These are phyloP conservation scores for Anthostomella pinea DNA, from an alignment of 2,329 filamentous ascomycete species.

Conservation along the genomic window DNA sequence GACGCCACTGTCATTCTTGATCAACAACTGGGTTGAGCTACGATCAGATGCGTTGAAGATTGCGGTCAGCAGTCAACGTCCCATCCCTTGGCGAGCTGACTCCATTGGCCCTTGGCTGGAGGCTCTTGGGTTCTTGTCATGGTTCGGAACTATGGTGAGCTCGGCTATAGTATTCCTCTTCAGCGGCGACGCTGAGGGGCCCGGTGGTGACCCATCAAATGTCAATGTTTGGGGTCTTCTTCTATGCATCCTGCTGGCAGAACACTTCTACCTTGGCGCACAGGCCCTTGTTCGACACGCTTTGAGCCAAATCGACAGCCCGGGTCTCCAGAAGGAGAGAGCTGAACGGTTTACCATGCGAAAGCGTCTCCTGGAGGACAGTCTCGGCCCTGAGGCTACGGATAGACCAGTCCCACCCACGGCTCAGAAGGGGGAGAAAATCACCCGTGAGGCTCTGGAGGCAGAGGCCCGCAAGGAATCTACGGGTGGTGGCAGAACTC, in stretches of 20 bases:
- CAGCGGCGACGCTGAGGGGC: slow-evolving; percentile 63
- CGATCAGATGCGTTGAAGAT: slow-evolving; percentile 95
- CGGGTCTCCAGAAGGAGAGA: slow-evolving; percentile 80
- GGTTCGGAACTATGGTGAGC: slow-evolving; percentile 86
- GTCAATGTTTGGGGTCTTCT: slow-evolving; percentile 81
- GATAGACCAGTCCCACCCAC: slow-evolving; percentile 47
- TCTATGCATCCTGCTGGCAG: slow-evolving; percentile 77
- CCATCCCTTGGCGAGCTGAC: slow-evolving; percentile 85
- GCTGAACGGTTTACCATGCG: slow-evolving; percentile 77
- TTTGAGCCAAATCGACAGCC: slow-evolving; percentile 78
- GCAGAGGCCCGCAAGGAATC: slow-evolving; percentile 57
- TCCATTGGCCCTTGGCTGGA: slow-evolving; percentile 93
- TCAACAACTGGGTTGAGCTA: slow-evolving; percentile 96
- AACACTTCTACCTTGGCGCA: slow-evolving; percentile 83
- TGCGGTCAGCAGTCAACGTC: slow-evolving; percentile 81
- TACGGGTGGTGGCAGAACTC: slow-evolving; percentile 44
- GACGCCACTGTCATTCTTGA: slow-evolving; percentile 81
- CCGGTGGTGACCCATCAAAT: slow-evolving; percentile 62
- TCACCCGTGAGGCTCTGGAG: slow-evolving; percentile 63
- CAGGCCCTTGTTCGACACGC: slow-evolving; percentile 70
- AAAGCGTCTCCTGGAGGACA: slow-evolving; percentile 75
- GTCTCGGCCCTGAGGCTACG: slow-evolving; percentile 56
- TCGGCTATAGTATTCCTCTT: slow-evolving; percentile 90
- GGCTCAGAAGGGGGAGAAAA: slow-evolving; percentile 55
- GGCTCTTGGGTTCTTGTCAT: slow-evolving; percentile 83